Percentiles rank a stretch among this genome's conserved stretches.
Evolutionary conservation across 2,329 filamentous ascomycete species (phyloP).

Genomic region (Lachnellula cervina): DNA sequence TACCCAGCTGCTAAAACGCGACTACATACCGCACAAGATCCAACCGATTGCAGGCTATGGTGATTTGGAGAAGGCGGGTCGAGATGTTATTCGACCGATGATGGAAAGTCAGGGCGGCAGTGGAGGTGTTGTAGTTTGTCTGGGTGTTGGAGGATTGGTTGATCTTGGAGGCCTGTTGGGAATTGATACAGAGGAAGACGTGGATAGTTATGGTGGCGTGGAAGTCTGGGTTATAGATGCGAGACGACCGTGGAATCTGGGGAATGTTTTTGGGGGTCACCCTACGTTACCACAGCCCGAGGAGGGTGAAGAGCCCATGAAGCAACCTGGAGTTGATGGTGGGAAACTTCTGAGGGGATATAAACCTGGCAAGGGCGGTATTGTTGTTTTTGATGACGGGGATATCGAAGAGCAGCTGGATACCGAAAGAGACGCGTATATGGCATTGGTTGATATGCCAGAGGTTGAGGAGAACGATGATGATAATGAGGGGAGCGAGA

Average conservation of each 20-base stretch:
- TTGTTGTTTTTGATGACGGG: constrained; percentile 93
- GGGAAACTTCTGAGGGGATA: constrained; percentile 70
- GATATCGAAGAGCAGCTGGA: constrained; percentile 82
- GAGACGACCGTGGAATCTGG: constrained; percentile 88
- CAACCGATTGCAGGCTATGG: constrained; percentile 90
- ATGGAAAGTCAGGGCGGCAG: constrained; percentile 77
- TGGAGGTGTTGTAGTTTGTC: constrained; percentile 84
- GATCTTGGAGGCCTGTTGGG: constrained; percentile 79
- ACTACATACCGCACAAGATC: constrained; percentile 97
- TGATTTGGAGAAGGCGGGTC: constrained; percentile 76
- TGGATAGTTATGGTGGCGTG: constrained; percentile 69
- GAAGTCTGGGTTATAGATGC: constrained; percentile 95
- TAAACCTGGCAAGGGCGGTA: constrained; percentile 74
- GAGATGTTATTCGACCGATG: constrained; percentile 78
- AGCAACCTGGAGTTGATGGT: constrained; percentile 60
- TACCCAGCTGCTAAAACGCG: constrained; percentile 87
- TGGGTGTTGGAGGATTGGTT: constrained; percentile 88
- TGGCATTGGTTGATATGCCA: constrained; percentile 85
- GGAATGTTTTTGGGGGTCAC: constrained; percentile 83
- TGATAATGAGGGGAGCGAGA: constrained; percentile 43
- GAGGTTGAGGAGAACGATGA: constrained; percentile 64
- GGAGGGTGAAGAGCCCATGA: constrained; percentile 36
- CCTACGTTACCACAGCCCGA: constrained; percentile 43
- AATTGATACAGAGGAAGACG: constrained; percentile 62
- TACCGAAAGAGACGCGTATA: constrained; percentile 74